These are phyloP conservation scores for Nemania diffusa DNA, from an alignment of 2,329 filamentous ascomycete genomes.

Conservation along the genomic window DNA sequence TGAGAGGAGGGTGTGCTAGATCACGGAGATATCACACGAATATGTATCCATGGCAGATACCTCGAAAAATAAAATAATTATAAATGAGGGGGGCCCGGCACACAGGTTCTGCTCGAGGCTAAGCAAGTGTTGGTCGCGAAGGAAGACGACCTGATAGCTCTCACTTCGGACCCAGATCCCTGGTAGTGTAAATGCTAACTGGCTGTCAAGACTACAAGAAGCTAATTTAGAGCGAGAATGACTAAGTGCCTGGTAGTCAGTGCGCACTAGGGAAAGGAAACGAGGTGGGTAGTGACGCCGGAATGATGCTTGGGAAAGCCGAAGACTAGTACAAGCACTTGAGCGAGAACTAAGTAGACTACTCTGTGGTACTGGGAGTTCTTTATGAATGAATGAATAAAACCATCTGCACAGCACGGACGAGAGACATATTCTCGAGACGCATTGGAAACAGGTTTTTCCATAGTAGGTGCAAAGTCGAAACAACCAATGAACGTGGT, in stretches of 20 bases:
- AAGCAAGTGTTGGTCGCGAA: neutral
- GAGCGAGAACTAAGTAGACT: neutral
- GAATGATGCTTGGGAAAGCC: neutral
- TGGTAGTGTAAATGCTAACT: neutral
- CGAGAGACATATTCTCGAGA: conserved; percentile 16
- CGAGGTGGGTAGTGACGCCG: neutral
- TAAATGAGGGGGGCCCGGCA: neutral
- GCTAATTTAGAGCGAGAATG: neutral
- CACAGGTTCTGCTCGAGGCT: neutral
- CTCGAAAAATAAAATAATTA: neutral
- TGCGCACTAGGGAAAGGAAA: neutral
- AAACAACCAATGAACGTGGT: neutral
- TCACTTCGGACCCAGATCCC: conserved; percentile 1
- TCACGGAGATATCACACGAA: neutral
- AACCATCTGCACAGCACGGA: conserved; percentile 23
- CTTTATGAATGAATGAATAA: conserved; percentile 3
- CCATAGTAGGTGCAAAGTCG: neutral
- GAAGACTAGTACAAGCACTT: conserved; percentile 5
- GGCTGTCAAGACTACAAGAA: neutral
- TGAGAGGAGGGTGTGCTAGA: neutral
- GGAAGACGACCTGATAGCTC: neutral
- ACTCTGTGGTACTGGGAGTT: neutral
- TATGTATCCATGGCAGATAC: neutral
- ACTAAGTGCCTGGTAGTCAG: neutral
- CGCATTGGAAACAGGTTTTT: conserved; percentile 20